These are phyloP conservation scores for Amanita exitialis DNA, from an alignment of 768 basidiomycete species.

Conservation along the genomic window DNA sequence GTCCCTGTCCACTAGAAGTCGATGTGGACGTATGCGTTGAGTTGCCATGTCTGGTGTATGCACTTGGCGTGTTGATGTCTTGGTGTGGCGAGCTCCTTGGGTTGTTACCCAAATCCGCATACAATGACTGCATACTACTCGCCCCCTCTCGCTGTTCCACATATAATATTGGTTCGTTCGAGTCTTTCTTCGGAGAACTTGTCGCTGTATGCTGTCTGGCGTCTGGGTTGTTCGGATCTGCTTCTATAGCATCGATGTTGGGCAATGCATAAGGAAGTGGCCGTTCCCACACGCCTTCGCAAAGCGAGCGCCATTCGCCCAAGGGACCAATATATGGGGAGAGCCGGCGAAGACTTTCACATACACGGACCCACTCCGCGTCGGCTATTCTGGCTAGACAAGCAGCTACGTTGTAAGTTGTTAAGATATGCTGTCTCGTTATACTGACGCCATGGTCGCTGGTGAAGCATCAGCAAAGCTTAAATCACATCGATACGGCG, in stretches of 20 bases:
- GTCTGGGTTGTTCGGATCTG: not conserved
- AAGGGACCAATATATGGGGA: slow-evolving; percentile 61
- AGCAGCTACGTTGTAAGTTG: slow-evolving; percentile 53
- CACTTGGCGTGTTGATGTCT: not conserved
- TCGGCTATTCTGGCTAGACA: slow-evolving; percentile 66
- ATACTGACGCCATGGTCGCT: slow-evolving; percentile 62
- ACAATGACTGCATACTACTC: not conserved
- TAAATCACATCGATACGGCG: not conserved
- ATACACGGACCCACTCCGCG: slow-evolving; percentile 64
- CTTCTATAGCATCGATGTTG: slow-evolving; percentile 14
- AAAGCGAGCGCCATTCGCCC: slow-evolving; percentile 62
- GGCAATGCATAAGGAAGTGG: slow-evolving; percentile 35
- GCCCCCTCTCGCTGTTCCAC: not conserved
- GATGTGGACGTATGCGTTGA: not conserved
- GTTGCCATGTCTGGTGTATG: not conserved
- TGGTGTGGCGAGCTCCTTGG: not conserved
- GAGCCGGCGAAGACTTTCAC: slow-evolving; percentile 61
- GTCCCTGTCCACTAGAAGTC: not conserved
- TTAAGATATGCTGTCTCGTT: slow-evolving; percentile 48
- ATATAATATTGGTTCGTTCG: not conserved
- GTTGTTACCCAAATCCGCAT: not conserved
- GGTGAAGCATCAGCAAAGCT: not conserved
- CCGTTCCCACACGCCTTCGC: slow-evolving; percentile 68
- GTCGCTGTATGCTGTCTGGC: not conserved
- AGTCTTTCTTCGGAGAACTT: not conserved